These are phyloP conservation scores for Verticillium tricorpus DNA, from an alignment of 2,329 filamentous ascomycete genomes.

Conservation along the genomic window DNA sequence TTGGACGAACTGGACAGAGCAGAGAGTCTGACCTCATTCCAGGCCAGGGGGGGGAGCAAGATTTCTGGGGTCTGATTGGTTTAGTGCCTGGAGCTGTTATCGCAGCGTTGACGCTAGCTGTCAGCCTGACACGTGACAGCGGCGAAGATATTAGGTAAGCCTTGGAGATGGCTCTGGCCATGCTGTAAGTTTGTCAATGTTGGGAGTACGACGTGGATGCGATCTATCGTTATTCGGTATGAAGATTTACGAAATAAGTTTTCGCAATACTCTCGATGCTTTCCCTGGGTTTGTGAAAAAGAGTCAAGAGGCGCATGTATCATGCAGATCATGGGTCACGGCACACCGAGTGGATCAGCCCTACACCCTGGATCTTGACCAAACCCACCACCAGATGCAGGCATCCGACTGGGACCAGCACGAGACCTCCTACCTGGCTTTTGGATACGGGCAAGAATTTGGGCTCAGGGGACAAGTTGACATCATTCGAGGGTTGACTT, in stretches of 20 bases:
- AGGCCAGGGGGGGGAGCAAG: background rate
- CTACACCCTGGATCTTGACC: background rate
- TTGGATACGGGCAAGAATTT: too few relatives aligned
- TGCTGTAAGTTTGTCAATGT: background rate
- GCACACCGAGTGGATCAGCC: background rate
- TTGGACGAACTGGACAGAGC: background rate
- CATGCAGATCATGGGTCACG: background rate
- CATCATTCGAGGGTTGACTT: too few relatives aligned
- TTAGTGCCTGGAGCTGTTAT: background rate
- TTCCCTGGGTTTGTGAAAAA: background rate
- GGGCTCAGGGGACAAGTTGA: too few relatives aligned
- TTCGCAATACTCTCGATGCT: background rate
- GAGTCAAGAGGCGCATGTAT: background rate
- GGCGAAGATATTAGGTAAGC: background rate
- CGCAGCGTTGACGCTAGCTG: background rate
- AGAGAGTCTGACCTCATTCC: background rate
- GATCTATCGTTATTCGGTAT: background rate
- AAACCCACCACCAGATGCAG: background rate
- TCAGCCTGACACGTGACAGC: background rate
- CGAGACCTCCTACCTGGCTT: background rate
- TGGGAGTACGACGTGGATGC: background rate
- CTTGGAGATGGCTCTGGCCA: background rate
- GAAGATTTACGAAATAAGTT: background rate
- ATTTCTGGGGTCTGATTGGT: background rate
- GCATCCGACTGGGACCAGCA: background rate